Conservation (phyloP, 495 filamentous ascomycete genomes). For the Massariosphaeria phaeospora region DNA sequence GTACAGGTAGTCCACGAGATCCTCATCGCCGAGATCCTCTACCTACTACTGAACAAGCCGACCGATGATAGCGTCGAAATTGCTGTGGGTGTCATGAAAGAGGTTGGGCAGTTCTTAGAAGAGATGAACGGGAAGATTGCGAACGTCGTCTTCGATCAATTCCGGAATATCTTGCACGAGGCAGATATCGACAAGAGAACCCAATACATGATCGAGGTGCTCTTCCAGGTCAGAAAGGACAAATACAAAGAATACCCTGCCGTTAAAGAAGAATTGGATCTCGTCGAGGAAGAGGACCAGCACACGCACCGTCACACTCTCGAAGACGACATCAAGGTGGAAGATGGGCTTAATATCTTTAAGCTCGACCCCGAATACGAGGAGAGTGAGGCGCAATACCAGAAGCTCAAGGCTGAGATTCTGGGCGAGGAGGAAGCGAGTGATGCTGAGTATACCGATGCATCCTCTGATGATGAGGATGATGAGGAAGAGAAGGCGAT, state of each 20-base stretch:
- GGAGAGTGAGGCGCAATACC: conserved; percentile 85
- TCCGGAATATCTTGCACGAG: conserved; percentile 90
- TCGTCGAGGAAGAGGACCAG: conserved; percentile 96
- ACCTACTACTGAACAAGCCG: conserved; percentile 84
- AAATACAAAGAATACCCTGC: conserved; percentile 91
- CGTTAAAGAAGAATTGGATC: conserved; percentile 85
- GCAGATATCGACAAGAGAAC: conserved; percentile 92
- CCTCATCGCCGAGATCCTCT: conserved; percentile 81
- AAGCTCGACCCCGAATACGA: conserved; percentile 89
- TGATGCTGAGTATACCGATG: conserved; percentile 64
- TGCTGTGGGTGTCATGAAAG: conserved; percentile 82
- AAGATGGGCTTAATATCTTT: conserved; percentile 90
- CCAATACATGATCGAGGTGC: conserved; percentile 97
- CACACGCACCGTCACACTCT: conserved; percentile 80
- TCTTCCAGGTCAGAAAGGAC: conserved; percentile 96
- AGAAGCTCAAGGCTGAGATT: conserved; percentile 85
- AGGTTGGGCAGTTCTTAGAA: conserved; percentile 89
- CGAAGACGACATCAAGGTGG: conserved; percentile 67
- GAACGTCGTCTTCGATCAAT: conserved; percentile 88
- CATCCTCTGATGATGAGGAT: conserved; percentile 74
- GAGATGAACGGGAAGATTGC: conserved; percentile 86
- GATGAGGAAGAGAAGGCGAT: conserved; percentile 67
- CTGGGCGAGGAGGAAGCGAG: conserved; percentile 82
- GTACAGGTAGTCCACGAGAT: conserved; percentile 94
- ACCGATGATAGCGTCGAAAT: conserved; percentile 98